Evolutionary conservation across 2,329 filamentous ascomycete species (phyloP).

Genomic region (Fonsecaea pedrosoi): DNA sequence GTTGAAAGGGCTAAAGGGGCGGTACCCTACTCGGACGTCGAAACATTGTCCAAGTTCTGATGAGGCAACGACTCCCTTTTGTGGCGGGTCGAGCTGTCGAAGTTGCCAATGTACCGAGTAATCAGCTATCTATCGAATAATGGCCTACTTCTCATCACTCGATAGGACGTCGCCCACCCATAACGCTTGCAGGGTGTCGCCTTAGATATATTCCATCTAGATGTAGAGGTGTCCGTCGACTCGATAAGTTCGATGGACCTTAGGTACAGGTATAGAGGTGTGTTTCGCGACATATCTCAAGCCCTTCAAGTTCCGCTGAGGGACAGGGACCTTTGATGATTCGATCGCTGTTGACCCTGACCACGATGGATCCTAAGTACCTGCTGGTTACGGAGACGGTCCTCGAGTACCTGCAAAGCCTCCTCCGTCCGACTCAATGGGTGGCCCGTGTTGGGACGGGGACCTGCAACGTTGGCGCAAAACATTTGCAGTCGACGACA

Average conservation of each 20-base stretch:
- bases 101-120: conserved; percentile 34
- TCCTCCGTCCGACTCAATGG: no score
- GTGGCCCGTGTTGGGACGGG: no score
- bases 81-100: conserved; percentile 26
- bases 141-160: conserved; percentile 19
- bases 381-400: no score
- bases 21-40: conserved; percentile 19
- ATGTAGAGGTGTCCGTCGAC: neutral
- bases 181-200: neutral
- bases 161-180: conserved; percentile 4
- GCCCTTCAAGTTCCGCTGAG: conserved; percentile 18
- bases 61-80: conserved; percentile 24
- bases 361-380: neutral
- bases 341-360: conserved; percentile 28
- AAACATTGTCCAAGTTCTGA: conserved; percentile 23
- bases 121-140: conserved; percentile 29
- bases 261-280: neutral
- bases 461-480: no score
- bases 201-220: neutral
- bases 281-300: neutral
- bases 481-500: no score
- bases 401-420: no score
- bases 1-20: conserved; percentile 19
- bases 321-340: conserved; percentile 29
- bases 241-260: neutral